phyloP scores from a whole-genome alignment of 2,329 filamentous ascomycete genomes.

The Penicillium sp. region DNA sequence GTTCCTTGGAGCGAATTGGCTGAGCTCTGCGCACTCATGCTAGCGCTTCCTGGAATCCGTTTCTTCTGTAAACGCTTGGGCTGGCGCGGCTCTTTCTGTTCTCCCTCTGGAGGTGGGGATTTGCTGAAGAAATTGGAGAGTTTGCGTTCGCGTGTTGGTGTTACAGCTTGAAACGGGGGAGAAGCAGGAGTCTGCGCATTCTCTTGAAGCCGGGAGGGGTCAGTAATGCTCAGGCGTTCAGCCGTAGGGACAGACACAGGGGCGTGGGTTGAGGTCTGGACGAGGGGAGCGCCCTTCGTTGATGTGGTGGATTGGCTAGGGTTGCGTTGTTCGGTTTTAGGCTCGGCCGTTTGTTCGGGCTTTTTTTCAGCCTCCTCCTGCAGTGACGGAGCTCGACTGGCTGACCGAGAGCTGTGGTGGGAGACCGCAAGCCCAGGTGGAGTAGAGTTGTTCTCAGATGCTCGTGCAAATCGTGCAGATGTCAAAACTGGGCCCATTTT shows the following conservation, averaged over 20 bases:
- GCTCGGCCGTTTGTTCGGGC: neutral
- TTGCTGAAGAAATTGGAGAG: conserved; percentile 70
- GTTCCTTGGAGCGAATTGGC: conserved; percentile 69
- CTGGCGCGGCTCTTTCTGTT: conserved; percentile 65
- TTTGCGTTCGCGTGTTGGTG: conserved; percentile 68
- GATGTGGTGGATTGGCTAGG: conserved; percentile 15
- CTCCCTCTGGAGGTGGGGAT: conserved; percentile 66
- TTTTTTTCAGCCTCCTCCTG: conserved; percentile 21
- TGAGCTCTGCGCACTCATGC: conserved; percentile 89
- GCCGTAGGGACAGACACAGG: conserved; percentile 30
- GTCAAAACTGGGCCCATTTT: conserved; percentile 79
- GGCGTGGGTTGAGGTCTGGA: conserved; percentile 40
- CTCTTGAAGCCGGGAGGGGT: conserved; percentile 36
- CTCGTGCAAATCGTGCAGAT: conserved; percentile 67
- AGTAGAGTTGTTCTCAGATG: conserved; percentile 55
- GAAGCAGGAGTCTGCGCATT: conserved; percentile 53
- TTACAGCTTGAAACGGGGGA: conserved; percentile 49
- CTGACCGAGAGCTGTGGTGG: conserved; percentile 34
- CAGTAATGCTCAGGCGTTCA: conserved; percentile 18
- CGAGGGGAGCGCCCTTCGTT: conserved; percentile 25
- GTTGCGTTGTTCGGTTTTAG: conserved; percentile 5
- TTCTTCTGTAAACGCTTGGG: conserved; percentile 95
- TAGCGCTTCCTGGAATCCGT: conserved; percentile 72
- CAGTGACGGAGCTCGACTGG: conserved; percentile 32
- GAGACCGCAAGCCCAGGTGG: conserved; percentile 39